A percentile compares a stretch with the other conserved stretches of the same genome.
phyloP scores from a whole-genome alignment of 805 yeast species.

The Candida berthetii region DNA sequence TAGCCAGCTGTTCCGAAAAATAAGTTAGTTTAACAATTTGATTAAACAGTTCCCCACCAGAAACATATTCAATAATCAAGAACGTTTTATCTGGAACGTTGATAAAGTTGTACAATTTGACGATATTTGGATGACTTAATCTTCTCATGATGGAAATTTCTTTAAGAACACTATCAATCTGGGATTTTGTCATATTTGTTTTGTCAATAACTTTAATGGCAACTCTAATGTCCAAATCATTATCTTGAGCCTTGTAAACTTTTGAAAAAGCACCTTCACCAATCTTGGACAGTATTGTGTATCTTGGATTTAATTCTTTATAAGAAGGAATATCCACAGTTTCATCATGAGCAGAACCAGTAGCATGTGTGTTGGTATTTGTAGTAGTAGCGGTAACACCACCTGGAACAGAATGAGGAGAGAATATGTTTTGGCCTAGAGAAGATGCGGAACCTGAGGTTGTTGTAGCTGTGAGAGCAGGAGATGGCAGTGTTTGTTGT shows the following conservation, averaged over 20 bases:
- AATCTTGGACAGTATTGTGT: slow-evolving; percentile 39
- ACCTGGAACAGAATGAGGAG: background rate
- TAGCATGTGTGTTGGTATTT: background rate
- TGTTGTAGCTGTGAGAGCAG: background rate
- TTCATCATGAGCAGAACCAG: background rate
- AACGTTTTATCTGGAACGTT: slow-evolving; percentile 58
- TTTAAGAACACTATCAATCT: slow-evolving; percentile 64
- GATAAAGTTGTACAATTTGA: slow-evolving; percentile 56
- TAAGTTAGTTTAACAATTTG: slow-evolving; percentile 64
- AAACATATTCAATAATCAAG: slow-evolving; percentile 65
- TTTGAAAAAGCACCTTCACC: slow-evolving; percentile 85
- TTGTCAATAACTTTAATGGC: slow-evolving; percentile 63
- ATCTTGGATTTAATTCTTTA: slow-evolving; percentile 21
- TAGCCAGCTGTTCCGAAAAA: slow-evolving; percentile 55
- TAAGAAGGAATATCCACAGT: slow-evolving; percentile 6
- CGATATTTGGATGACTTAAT: slow-evolving; percentile 58
- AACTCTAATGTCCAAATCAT: slow-evolving; percentile 20
- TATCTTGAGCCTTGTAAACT: slow-evolving; percentile 55
- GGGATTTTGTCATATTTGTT: slow-evolving; percentile 55
- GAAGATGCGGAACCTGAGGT: background rate
- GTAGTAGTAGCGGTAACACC: no score
- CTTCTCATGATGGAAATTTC: slow-evolving; percentile 76
- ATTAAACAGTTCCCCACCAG: slow-evolving; percentile 73
- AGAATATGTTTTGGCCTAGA: no score
- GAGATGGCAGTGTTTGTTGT: background rate